phyloP scores from a whole-genome alignment of 805 yeast species.

The Cyberlindnera nakhonratchasimensis region DNA sequence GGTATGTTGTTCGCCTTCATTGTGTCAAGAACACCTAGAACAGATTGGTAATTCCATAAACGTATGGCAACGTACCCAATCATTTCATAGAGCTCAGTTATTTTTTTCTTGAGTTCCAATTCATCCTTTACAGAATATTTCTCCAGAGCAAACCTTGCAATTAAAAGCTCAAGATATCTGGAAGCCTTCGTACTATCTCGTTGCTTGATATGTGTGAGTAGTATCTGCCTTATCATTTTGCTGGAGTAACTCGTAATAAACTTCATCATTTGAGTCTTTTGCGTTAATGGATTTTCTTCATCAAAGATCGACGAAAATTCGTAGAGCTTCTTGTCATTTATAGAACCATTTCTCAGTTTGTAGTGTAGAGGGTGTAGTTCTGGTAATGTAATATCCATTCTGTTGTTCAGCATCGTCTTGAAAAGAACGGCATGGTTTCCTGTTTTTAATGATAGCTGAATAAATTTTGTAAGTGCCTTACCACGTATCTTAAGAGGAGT shows the following conservation, averaged over 20 bases:
- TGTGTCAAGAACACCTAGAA: slow-evolving; percentile 13
- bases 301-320: slow-evolving; percentile 7
- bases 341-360: slow-evolving; percentile 2
- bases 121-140: neutral
- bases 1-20: slow-evolving; percentile 15
- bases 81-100: slow-evolving; percentile 16
- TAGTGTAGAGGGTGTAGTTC: neutral
- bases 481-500: neutral
- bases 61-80: slow-evolving; percentile 17
- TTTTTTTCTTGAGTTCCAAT: neutral
- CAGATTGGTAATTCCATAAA: slow-evolving; percentile 16
- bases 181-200: slow-evolving; percentile 1
- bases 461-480: neutral
- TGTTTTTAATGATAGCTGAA: neutral
- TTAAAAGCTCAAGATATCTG: slow-evolving; percentile 7
- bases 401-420: neutral
- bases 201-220: slow-evolving; percentile 1
- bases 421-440: neutral
- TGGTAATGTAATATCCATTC: slow-evolving; percentile 1
- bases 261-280: neutral
- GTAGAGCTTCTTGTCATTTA: neutral
- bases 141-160: slow-evolving; percentile 9
- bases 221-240: slow-evolving; percentile 11
- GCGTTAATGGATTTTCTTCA: neutral
- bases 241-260: slow-evolving; percentile 5